phyloP scores from a whole-genome alignment of 2,329 filamentous ascomycete species.

The Alternaria metachromatica region DNA sequence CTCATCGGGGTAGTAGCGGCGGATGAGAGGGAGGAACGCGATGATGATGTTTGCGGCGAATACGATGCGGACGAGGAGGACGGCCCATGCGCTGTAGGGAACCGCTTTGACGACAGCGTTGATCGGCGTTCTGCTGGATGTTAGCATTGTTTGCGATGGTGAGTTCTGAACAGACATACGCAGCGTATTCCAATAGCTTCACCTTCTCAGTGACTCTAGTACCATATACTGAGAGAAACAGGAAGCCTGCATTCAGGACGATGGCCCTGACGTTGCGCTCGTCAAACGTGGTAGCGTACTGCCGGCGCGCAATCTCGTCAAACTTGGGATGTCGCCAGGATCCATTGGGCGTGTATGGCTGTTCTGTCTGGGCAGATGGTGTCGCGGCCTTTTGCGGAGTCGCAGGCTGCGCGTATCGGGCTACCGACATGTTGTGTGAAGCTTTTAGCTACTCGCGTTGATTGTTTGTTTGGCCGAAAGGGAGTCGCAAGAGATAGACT shows the following conservation, averaged over 20 bases:
- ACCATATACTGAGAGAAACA: conserved; percentile 57
- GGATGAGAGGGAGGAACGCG: conserved; percentile 75
- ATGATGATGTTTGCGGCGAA: conserved; percentile 68
- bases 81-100: conserved; percentile 46
- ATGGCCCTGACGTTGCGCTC: conserved; percentile 77
- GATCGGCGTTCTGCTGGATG: conserved; percentile 42
- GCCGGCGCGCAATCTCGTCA: conserved; percentile 82
- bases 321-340: conserved; percentile 91
- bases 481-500: background rate
- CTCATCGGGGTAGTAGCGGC: conserved; percentile 67
- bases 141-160: no score
- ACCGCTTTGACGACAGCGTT: conserved; percentile 45
- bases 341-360: conserved; percentile 60
- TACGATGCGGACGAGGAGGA: conserved; percentile 62
- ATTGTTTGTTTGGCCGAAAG: conserved; percentile 16
- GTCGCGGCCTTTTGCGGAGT: conserved; percentile 33
- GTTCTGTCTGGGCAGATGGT: conserved; percentile 32
- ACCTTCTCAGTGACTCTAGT: conserved; percentile 26
- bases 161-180: no score
- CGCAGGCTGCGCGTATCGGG: conserved; percentile 22
- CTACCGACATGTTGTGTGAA: conserved; percentile 24
- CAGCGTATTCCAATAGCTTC: conserved; percentile 27
- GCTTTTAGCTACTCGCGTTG: conserved; percentile 7
- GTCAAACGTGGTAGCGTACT: conserved; percentile 78
- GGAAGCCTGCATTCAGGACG: conserved; percentile 67